A percentile compares a stretch with the other conserved stretches of the same genome.
Conservation (phyloP, 1,284 basidiomycete genomes). For the Coniferiporia weirii region DNA sequence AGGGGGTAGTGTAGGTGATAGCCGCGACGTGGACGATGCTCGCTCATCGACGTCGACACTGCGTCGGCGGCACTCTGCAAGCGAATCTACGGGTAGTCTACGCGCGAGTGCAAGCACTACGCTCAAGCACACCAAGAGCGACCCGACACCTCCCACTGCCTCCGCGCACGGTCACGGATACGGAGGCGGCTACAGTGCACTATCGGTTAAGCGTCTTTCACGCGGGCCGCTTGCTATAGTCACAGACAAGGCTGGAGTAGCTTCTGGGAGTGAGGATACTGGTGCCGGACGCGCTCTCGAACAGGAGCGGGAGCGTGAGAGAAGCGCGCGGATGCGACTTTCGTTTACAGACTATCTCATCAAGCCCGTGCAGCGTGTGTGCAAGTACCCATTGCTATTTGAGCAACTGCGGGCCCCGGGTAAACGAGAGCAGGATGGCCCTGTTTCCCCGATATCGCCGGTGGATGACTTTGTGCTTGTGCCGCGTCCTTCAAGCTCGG, state of each 20-base stretch:
- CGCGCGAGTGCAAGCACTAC: slow-evolving; percentile 9
- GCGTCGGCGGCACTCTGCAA: slow-evolving; percentile 14
- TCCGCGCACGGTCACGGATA: slow-evolving; percentile 32
- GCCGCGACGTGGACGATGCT: slow-evolving; percentile 11
- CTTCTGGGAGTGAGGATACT: background rate
- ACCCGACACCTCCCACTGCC: slow-evolving; percentile 28
- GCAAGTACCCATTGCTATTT: slow-evolving; percentile 87
- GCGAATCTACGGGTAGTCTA: slow-evolving; percentile 13
- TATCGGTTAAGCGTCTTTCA: slow-evolving; percentile 22
- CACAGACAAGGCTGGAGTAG: background rate
- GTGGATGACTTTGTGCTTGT: too few species aligned
- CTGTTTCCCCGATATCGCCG: too few species aligned
- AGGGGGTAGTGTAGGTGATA: slow-evolving; percentile 23
- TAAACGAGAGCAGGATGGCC: slow-evolving; percentile 13
- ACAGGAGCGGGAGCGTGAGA: slow-evolving; percentile 3
- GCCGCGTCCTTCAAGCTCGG: too few species aligned
- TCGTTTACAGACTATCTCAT: slow-evolving; percentile 80
- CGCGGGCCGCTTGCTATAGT: background rate
- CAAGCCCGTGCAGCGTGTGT: slow-evolving; percentile 85
- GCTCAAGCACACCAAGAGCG: slow-evolving; percentile 15
- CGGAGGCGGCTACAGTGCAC: slow-evolving; percentile 25
- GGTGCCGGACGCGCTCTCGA: background rate
- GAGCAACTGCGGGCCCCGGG: slow-evolving; percentile 59
- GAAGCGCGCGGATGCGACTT: slow-evolving; percentile 31
- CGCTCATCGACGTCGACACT: slow-evolving; percentile 18